Evolutionary conservation across 805 yeast species (phyloP), one percentile per base, ranked within the genome.

Genomic region (Grigorovia jiainica): DNA sequence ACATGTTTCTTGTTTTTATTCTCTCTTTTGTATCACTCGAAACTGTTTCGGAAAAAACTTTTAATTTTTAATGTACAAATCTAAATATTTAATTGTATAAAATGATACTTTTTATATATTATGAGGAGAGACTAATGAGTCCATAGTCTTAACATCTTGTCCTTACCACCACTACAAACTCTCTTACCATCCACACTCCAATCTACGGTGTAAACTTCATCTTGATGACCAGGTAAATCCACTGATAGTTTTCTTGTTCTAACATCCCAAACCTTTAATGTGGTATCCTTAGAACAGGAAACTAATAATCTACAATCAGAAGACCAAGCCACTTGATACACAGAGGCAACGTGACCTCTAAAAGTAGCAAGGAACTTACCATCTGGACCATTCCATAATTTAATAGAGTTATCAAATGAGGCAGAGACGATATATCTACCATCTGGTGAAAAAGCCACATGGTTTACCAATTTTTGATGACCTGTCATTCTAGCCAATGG

Each of bases 151-250:
- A 92, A 87, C 72, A 82, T 82, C 62, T 89, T 92, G 61, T 92
- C 98, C 58, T 87, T 89, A 40, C 98, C 97, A 17, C 97, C 98
- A 60, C 96, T 85, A n/a, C 90, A 95, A 10, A 92, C 97, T 50
- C 81, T 72, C 49, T 75, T 76, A 36, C 98, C 98, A 60, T 92
- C 98, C 43, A 82, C 78, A 67, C 96, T 85, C 98, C 98, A 92
- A 55, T 92, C 98, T 4, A 92, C 96, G 0, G 97, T 94, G 59
- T 77, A 92, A 1, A 92, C 95, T 64, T 92, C 98, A 57, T 92
- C 98, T 13, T 79, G 68, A 58, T 92, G 98, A 1, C 98, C 98
- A 0, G 98, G 98, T 44, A 92, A 72, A 63, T 92, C 98, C 15
- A 82, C 86, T 44, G 78, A 74, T 43, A 92, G 67, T 58, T 90